Conservation (phyloP, 2,329 filamentous ascomycete species). For the Penicillium crustosum region DNA sequence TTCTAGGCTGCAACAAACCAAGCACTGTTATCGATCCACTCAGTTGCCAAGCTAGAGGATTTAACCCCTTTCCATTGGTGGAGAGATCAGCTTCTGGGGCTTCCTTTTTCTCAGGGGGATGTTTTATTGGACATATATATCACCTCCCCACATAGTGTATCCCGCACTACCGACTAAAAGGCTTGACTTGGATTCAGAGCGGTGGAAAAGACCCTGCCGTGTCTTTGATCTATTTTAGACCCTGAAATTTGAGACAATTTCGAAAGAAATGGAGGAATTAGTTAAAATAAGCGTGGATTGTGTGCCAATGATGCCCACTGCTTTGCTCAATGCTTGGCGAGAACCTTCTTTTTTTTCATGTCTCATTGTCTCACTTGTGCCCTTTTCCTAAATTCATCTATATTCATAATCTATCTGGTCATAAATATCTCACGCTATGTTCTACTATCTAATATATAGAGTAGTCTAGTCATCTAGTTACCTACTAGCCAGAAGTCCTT, state of each 20-base stretch:
- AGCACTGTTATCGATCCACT: not conserved
- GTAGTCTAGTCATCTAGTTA: not conserved
- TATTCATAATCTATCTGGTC: not conserved
- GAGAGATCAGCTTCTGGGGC: too few species aligned
- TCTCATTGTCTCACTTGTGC: not conserved
- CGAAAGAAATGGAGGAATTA: not conserved
- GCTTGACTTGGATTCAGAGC: not conserved
- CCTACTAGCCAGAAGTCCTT: conserved; percentile 27
- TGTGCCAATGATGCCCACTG: not conserved
- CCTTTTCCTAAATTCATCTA: not conserved
- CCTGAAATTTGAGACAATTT: not conserved
- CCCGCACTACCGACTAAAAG: not conserved
- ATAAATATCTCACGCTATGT: not conserved
- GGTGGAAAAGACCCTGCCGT: not conserved
- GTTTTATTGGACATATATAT: not conserved
- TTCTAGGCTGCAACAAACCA: not conserved
- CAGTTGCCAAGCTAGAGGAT: not conserved
- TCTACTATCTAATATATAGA: not conserved
- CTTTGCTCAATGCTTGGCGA: not conserved
- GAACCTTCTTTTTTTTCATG: not conserved
- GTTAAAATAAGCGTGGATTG: not conserved
- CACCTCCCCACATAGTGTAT: not conserved
- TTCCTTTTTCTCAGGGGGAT: not conserved
- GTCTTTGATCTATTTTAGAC: not conserved
- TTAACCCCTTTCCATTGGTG: not conserved